A percentile compares a stretch with the other conserved stretches of the same genome.
Conservation (phyloP, 1,139 yeast genomes). For the Saccharomyces hybrid region DNA sequence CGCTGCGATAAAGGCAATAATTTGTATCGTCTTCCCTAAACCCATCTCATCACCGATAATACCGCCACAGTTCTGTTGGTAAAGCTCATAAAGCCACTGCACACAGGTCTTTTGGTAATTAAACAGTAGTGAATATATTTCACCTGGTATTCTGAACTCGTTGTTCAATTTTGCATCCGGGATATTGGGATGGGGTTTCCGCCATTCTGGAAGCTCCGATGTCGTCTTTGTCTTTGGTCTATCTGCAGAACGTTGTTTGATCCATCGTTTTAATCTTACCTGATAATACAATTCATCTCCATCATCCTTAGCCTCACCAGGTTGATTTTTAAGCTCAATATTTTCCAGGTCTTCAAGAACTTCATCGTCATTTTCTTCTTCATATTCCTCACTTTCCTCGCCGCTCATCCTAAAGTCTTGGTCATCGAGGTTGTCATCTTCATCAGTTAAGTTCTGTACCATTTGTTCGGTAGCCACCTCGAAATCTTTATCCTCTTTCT, state of each 20-base stretch:
- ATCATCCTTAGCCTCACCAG: constrained; percentile 49
- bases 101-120: constrained; percentile 94
- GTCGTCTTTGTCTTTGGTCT: no score
- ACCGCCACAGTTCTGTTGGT: constrained; percentile 85
- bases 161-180: constrained; percentile 70
- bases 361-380: constrained; percentile 10
- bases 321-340: constrained; percentile 9
- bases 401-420: constrained; percentile 9
- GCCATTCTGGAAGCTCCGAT: constrained; percentile 40
- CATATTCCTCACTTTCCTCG: constrained; percentile 5
- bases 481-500: constrained; percentile 13
- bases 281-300: constrained; percentile 66
- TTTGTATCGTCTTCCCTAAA: constrained; percentile 87
- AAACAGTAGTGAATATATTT: constrained; percentile 75
- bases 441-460: constrained; percentile 14
- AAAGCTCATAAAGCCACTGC: constrained; percentile 72
- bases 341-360: constrained; percentile 4
- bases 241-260: constrained; percentile 33
- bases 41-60: constrained; percentile 99
- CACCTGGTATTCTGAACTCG: constrained; percentile 77
- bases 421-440: constrained; percentile 2
- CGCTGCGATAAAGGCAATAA: constrained; percentile 84
- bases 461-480: constrained; percentile 20
- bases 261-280: constrained; percentile 55
- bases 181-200: constrained; percentile 66